phyloP scores from a whole-genome alignment of 768 basidiomycete genomes.

The Mycena chlorophos region DNA sequence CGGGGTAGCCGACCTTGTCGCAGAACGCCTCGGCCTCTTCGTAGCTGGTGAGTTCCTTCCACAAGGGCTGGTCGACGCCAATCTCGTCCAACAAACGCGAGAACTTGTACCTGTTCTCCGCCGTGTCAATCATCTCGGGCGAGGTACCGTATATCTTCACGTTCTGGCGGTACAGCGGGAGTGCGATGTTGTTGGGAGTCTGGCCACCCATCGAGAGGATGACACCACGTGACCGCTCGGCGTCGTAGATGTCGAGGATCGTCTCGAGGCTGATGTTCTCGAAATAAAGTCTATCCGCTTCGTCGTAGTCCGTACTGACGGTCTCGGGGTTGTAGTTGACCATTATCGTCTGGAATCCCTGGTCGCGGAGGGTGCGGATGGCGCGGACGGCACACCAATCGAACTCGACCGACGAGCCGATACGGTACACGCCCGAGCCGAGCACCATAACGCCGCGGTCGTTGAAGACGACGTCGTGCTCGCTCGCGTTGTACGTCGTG shows the following conservation, averaged over 20 bases:
- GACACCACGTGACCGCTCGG: constrained; percentile 84
- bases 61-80: constrained; percentile 95
- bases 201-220: constrained; percentile 99
- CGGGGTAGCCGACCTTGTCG: constrained; percentile 90
- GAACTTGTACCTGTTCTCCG: constrained; percentile 99
- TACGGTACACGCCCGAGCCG: constrained; percentile 97
- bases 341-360: constrained; percentile 95
- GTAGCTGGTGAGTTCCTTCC: constrained; percentile 95
- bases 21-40: constrained; percentile 89
- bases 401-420: constrained; percentile 98
- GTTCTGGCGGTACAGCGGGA: constrained; percentile 93
- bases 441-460: constrained; percentile 97
- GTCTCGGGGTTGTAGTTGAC: constrained; percentile 99
- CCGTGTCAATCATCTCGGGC: constrained; percentile 99
- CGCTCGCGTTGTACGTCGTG: constrained; percentile 95
- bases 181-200: constrained; percentile 97
- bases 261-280: constrained; percentile 98
- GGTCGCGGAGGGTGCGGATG: constrained; percentile 93
- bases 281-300: constrained; percentile 97
- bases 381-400: constrained; percentile 99
- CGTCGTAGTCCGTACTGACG: constrained; percentile 98
- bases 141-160: constrained; percentile 99
- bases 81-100: constrained; percentile 96
- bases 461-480: constrained; percentile 86
- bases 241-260: constrained; percentile 95